Evolutionary conservation across 2,329 filamentous ascomycete genomes (phyloP), one percentile per base, ranked within the genome.

Genomic region (Fusarium drepaniforme): DNA sequence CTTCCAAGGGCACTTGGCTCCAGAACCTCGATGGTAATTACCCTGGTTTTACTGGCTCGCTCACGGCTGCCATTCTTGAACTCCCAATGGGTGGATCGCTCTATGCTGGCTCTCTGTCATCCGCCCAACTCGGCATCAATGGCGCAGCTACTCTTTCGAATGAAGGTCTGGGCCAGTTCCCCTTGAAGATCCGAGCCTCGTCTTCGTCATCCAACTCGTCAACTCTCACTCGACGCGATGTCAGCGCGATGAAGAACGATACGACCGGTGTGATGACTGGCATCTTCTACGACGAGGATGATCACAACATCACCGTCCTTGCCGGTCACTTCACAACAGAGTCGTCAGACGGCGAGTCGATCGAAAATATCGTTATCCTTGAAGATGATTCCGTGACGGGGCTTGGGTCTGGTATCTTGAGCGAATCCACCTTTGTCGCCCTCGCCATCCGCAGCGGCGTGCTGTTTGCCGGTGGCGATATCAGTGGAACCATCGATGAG

Each of bases 1-100:
- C 94, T 4, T 97, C 95, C 5, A 88, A 89, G 72, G 89, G 88
- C 68, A 97, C 97, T 81, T 99, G 97, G 97, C 87, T 99, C 18
- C 91, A 95, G 80, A 97, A 97, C 76, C 85, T 98, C 21, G 83
- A 91, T 40, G 85, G 90, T 8, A 84, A 89, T 9, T 88, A 91
- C 37, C 91, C 94, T 65, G 87, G 90, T 8, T 89, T 97, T 77
- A 88, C 88, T 68, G 97, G 97, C 42, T 85, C 91, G 66, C 87
- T 99, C 56, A 93, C 92, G 21, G 89, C 94, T 1, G 87, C 88
- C 8, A 87, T 92, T 44, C 88, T 94, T n/a, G 87, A 92, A 64
- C 85, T 95, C 23, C 88, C 92, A 2, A 88, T 87, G 63, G 88
- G 88, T 51, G 88, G 88, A 23, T 90, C 92, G 18, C 86, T 98